Conservation (phyloP, 2,329 filamentous ascomycete genomes). For the Neonectria sp. region DNA sequence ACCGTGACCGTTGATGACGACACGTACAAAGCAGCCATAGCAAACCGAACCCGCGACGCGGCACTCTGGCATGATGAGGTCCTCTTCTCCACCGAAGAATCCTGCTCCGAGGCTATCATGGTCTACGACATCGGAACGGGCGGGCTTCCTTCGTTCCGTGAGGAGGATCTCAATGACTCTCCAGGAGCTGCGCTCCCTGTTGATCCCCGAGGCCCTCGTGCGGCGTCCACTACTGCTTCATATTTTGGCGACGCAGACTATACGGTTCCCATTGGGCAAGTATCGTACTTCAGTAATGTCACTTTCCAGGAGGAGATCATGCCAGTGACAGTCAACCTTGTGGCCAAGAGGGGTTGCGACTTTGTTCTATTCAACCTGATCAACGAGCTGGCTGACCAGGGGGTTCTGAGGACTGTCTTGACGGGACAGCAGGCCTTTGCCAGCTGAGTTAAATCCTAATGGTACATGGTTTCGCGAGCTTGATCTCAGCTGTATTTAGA, state of each 20-base stretch:
- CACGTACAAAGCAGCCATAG: neutral
- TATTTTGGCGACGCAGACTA: conserved; percentile 4
- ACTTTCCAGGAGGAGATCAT: neutral
- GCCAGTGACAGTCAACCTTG: conserved; percentile 7
- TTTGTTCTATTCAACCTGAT: conserved; percentile 4
- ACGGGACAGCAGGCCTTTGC: neutral
- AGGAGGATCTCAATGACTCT: neutral
- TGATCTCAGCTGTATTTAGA: neutral
- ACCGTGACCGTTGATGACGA: neutral
- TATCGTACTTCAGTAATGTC: neutral
- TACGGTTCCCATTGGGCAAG: conserved; percentile 3
- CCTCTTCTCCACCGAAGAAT: neutral
- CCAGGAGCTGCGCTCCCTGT: neutral
- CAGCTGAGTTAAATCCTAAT: neutral
- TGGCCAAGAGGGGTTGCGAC: conserved; percentile 7
- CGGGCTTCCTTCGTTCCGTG: conserved; percentile 1
- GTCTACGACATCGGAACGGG: conserved; percentile 4
- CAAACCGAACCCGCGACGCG: conserved; percentile 4
- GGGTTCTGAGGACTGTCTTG: neutral
- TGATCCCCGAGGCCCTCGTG: neutral
- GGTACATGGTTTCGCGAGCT: neutral
- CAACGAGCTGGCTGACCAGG: neutral
- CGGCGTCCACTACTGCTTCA: neutral
- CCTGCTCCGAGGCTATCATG: conserved; percentile 3
- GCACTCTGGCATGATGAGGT: neutral